Conservation (phyloP, 192 early-diverging fungal species). For the Entophlyctis luteolus region DNA sequence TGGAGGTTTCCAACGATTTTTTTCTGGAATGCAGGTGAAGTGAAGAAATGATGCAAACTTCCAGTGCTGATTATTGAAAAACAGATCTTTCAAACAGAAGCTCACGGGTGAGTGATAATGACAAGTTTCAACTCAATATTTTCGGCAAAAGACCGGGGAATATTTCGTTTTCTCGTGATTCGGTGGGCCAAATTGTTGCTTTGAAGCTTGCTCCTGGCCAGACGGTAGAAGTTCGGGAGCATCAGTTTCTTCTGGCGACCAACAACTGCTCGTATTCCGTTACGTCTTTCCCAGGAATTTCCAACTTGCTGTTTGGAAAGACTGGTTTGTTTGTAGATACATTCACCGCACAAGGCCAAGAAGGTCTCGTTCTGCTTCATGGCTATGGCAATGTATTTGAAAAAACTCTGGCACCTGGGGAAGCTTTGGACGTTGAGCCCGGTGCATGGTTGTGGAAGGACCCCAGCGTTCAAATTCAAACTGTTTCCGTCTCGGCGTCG, state of each 20-base stretch:
- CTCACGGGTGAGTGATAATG: background rate
- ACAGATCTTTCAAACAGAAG: background rate
- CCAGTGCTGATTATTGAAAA: too few relatives aligned
- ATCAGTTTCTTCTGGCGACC: constrained; percentile 1
- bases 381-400: constrained; percentile 3
- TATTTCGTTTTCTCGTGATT: background rate
- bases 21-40: background rate
- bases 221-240: background rate
- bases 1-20: background rate
- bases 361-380: background rate
- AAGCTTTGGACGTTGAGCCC: background rate
- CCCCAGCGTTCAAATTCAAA: background rate
- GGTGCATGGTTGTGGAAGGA: constrained; percentile 7
- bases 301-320: background rate
- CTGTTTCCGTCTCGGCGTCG: background rate
- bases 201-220: background rate
- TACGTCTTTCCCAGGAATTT: background rate
- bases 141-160: background rate
- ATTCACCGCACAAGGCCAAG: background rate
- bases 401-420: background rate
- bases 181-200: background rate
- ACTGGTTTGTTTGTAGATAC: constrained; percentile 3
- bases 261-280: background rate
- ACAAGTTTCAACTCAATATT: background rate
- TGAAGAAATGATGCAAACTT: too few relatives aligned